Conservation (phyloP, 2,329 filamentous ascomycete genomes). For the Truncatella angustata region DNA sequence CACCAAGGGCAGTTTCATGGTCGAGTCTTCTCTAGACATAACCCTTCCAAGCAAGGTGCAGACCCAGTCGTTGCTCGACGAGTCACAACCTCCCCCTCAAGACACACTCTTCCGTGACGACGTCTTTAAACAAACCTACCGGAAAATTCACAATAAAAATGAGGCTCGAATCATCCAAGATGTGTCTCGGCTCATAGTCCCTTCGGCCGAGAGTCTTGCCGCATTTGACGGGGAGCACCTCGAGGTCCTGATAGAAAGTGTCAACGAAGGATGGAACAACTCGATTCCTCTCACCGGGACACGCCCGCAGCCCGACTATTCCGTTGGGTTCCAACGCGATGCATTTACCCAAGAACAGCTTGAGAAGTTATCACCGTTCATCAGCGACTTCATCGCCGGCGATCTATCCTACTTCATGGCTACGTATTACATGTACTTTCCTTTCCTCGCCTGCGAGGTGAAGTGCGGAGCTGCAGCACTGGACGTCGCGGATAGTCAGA, state of each 20-base stretch:
- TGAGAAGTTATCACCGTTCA: not conserved
- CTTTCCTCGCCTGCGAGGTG: slow-evolving; percentile 47
- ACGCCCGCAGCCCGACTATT: slow-evolving; percentile 41
- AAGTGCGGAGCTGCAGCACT: slow-evolving; percentile 39
- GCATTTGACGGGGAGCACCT: not conserved
- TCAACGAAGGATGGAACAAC: slow-evolving; percentile 41
- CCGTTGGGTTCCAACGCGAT: slow-evolving; percentile 36
- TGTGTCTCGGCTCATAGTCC: not conserved
- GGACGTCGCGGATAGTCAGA: slow-evolving; percentile 36
- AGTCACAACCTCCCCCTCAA: not conserved
- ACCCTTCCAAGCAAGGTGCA: not conserved
- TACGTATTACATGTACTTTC: slow-evolving; percentile 47
- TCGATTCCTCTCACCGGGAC: slow-evolving; percentile 31
- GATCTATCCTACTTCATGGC: slow-evolving; percentile 41
- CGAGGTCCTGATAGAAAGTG: slow-evolving; percentile 33
- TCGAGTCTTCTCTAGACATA: not conserved
- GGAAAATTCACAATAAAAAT: not conserved
- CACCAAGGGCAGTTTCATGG: too few relatives aligned
- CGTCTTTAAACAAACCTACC: not conserved
- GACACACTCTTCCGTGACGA: not conserved
- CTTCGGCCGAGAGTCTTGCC: not conserved
- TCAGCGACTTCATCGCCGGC: slow-evolving; percentile 25
- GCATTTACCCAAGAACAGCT: slow-evolving; percentile 42
- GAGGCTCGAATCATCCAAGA: not conserved
- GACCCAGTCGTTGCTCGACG: not conserved